phyloP scores from a whole-genome alignment of 768 basidiomycete genomes.

The Boletellus ananiceps region DNA sequence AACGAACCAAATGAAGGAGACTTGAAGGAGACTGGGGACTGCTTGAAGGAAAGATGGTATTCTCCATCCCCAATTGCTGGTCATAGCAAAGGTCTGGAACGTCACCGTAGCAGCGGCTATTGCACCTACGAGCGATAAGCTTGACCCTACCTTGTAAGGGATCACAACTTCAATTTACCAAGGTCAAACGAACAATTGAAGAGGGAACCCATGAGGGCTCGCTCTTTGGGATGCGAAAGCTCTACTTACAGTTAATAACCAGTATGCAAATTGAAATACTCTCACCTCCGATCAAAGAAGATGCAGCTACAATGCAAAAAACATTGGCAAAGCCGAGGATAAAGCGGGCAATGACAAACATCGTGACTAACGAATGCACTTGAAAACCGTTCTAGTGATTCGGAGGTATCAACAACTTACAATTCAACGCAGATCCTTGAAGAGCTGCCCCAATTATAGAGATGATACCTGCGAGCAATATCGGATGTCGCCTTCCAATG shows the following conservation, averaged over 20 bases:
- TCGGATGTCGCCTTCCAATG: background rate
- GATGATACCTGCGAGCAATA: background rate
- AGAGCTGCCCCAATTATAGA: background rate
- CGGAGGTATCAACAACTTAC: background rate
- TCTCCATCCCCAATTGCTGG: conserved; percentile 59
- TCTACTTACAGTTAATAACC: background rate
- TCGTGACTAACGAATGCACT: background rate
- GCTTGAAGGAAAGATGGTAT: conserved; percentile 56
- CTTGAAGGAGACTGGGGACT: conserved; percentile 47
- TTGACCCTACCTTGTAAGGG: too few species aligned
- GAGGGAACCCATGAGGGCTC: conserved; percentile 1
- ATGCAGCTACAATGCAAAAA: conserved; percentile 4
- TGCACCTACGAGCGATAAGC: conserved; percentile 5
- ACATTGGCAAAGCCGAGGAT: background rate
- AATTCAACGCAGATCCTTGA: background rate
- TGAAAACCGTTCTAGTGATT: background rate
- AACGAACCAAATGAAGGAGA: conserved; percentile 50
- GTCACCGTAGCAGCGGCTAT: conserved; percentile 45
- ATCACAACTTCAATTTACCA: background rate
- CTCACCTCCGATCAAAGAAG: conserved; percentile 6
- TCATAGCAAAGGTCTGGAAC: conserved; percentile 59
- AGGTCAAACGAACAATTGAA: background rate
- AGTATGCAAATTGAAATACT: background rate
- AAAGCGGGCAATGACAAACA: conserved; percentile 9
- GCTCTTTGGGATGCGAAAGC: conserved; percentile 12